phyloP scores from a whole-genome alignment of 2,329 filamentous ascomycete genomes.

The Colletotrichum camelliae region DNA sequence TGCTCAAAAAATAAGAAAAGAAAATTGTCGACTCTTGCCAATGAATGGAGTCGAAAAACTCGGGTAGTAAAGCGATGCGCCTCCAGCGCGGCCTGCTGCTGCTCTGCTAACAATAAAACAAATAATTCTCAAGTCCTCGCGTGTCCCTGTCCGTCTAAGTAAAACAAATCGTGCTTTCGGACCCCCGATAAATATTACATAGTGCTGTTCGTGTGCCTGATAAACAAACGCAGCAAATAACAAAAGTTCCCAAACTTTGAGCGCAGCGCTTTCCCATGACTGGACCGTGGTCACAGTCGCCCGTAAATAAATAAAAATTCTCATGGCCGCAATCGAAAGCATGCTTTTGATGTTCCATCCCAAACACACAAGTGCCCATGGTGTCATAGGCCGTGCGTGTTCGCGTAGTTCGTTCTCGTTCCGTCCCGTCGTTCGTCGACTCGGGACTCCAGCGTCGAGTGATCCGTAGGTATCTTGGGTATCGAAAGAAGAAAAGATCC shows the following conservation, averaged over 20 bases:
- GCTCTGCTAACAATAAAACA: not conserved
- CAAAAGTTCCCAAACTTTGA: not conserved
- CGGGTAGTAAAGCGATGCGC: not conserved
- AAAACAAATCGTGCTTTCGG: not conserved
- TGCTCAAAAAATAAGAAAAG: not conserved
- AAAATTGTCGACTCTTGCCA: not conserved
- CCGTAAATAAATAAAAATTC: not conserved
- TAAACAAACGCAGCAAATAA: no score
- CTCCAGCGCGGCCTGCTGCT: not conserved
- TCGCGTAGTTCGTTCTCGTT: conserved; percentile 20
- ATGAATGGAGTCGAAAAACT: not conserved
- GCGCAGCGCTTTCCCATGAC: conserved; percentile 13
- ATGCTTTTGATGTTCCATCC: conserved; percentile 17
- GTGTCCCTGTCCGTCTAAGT: not conserved
- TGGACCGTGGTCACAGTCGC: not conserved
- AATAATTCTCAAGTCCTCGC: not conserved
- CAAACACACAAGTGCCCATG: not conserved
- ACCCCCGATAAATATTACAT: not conserved
- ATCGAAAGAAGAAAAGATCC: conserved; percentile 23
- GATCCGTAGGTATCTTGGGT: conserved; percentile 20
- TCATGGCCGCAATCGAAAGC: conserved; percentile 13
- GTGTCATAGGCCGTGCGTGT: conserved; percentile 8
- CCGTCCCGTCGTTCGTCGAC: not conserved
- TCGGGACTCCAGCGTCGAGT: not conserved
- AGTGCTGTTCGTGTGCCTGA: not conserved